phyloP scores from a whole-genome alignment of 1,139 yeast species.

The Debaryomyces fabryi region DNA sequence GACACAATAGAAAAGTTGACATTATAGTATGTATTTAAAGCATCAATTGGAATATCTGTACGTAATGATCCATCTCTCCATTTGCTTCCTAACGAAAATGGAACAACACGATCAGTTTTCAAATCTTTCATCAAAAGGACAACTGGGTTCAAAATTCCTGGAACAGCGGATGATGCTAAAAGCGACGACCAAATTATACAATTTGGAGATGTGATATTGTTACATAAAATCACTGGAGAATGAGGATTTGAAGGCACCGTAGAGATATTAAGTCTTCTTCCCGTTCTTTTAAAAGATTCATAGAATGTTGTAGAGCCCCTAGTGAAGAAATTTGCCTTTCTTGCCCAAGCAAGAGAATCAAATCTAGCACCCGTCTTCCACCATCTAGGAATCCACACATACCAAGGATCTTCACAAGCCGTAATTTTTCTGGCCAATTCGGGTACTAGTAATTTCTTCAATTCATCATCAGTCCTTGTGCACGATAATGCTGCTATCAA shows the following conservation, averaged over 20 bases:
- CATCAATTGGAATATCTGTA: conserved; percentile 71
- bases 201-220: conserved; percentile 75
- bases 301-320: conserved; percentile 71
- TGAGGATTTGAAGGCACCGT: conserved; percentile 85
- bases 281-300: conserved; percentile 70
- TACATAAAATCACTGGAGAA: conserved; percentile 78
- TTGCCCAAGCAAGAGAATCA: conserved; percentile 76
- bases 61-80: conserved; percentile 78
- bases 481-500: conserved; percentile 76
- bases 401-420: conserved; percentile 70
- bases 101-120: conserved; percentile 46
- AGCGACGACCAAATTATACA: conserved; percentile 83
- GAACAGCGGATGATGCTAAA: conserved; percentile 80
- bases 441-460: conserved; percentile 58
- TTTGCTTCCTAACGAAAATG: conserved; percentile 73
- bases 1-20: conserved; percentile 77
- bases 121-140: conserved; percentile 73
- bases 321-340: conserved; percentile 69
- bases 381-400: conserved; percentile 64
- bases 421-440: conserved; percentile 66
- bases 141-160: conserved; percentile 82
- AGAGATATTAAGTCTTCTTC: conserved; percentile 69
- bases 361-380: conserved; percentile 79
- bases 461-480: conserved; percentile 70
- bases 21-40: conserved; percentile 74